Percentiles rank a stretch among this genome's conserved stretches.
These are phyloP conservation scores for Mycosphaerella arachidis DNA, from an alignment of 2,329 filamentous ascomycete species.

Conservation along the genomic window DNA sequence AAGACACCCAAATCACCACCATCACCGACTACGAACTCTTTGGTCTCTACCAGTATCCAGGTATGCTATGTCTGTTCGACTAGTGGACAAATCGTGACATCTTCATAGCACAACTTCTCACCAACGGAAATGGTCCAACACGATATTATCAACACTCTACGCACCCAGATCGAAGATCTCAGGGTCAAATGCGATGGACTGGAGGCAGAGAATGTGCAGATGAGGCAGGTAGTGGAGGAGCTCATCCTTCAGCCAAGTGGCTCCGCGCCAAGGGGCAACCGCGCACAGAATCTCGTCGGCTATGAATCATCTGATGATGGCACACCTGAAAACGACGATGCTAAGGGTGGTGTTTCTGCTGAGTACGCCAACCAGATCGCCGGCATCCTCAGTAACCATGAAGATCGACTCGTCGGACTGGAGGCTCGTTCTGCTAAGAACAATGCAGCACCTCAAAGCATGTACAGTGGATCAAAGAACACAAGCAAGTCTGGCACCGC, in stretches of 20 bases:
- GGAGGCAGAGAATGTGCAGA: neutral
- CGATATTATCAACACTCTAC: neutral
- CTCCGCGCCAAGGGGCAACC: neutral
- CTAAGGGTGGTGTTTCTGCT: neutral
- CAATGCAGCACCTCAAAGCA: neutral
- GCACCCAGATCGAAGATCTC: neutral
- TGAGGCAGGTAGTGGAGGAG: neutral
- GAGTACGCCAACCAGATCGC: neutral
- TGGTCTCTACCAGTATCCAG: neutral
- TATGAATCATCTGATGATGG: neutral
- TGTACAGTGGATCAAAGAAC: neutral
- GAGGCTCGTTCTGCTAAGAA: neutral
- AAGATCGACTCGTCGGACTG: neutral
- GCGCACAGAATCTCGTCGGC: neutral
- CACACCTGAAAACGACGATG: neutral
- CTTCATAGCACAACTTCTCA: neutral
- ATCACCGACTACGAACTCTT: neutral
- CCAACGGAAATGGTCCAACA: conserved; percentile 3
- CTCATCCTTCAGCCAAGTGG: neutral
- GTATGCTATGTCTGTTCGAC: neutral
- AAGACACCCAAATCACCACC: neutral
- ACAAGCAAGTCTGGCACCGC: neutral
- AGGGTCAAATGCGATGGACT: conserved; percentile 1
- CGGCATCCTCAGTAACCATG: neutral
- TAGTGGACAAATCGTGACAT: neutral